These are phyloP conservation scores for Grifola frondosa DNA, from an alignment of 1,284 basidiomycete genomes.

Conservation along the genomic window DNA sequence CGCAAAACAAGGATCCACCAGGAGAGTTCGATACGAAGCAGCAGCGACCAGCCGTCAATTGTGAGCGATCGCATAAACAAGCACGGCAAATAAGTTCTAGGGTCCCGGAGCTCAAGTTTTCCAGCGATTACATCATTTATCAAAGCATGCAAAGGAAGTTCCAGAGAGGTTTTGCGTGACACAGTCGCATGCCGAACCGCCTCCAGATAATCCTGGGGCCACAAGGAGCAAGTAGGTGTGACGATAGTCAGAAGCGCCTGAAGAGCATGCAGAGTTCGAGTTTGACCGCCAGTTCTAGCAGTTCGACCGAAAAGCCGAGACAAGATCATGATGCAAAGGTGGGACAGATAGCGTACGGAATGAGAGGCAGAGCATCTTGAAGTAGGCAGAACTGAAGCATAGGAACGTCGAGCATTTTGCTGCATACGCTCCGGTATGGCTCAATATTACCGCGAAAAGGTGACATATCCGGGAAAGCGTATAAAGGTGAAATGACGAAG, in stretches of 20 bases:
- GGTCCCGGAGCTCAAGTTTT: slow-evolving; percentile 32
- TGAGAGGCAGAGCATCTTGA: no score
- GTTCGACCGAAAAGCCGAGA: no score
- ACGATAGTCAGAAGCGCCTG: slow-evolving; percentile 33
- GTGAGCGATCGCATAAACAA: slow-evolving; percentile 23
- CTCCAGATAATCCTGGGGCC: slow-evolving; percentile 34
- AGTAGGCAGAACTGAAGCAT: no score
- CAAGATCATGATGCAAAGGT: no score
- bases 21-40: slow-evolving; percentile 23
- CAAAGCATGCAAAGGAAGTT: slow-evolving; percentile 26
- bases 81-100: slow-evolving; percentile 26
- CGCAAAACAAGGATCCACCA: slow-evolving; percentile 30
- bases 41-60: slow-evolving; percentile 22
- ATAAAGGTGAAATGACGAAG: no score
- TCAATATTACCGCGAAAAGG: no score
- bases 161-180: neutral
- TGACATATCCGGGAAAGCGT: no score
- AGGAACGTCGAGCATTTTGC: no score
- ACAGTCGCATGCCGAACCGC: slow-evolving; percentile 23
- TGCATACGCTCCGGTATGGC: no score
- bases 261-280: no score
- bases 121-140: slow-evolving; percentile 21
- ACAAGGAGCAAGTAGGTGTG: slow-evolving; percentile 35
- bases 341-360: no score
- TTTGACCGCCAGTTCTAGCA: no score